Conservation (phyloP, 768 basidiomycete genomes). For the Trametes villosa region DNA sequence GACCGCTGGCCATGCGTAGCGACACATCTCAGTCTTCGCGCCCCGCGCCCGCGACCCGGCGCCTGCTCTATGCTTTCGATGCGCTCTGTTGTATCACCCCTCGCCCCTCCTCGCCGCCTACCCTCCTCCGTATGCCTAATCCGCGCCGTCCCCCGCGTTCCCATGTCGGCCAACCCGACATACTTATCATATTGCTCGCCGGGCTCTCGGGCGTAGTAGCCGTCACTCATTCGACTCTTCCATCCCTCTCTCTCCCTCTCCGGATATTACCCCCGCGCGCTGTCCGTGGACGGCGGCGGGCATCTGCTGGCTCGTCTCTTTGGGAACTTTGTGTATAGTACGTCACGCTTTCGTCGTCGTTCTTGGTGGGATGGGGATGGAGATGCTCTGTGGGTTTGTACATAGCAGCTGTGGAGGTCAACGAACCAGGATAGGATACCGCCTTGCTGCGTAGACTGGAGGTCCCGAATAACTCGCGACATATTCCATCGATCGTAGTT, state of each 20-base stretch:
- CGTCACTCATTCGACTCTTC: no score
- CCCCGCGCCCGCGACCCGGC: background rate
- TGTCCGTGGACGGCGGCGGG: no score
- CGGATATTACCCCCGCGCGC: background rate
- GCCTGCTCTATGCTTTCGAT: constrained; percentile 5
- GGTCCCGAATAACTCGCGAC: no score
- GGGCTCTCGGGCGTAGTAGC: no score
- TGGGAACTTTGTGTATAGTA: constrained; percentile 15
- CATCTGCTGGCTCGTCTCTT: background rate
- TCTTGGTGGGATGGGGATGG: background rate
- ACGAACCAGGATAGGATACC: no score
- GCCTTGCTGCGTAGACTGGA: no score
- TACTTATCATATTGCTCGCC: no score
- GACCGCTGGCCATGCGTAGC: background rate
- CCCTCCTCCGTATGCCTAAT: no score
- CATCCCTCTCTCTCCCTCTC: no score
- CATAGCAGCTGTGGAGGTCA: no score
- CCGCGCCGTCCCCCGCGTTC: background rate
- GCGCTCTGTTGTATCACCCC: constrained; percentile 3
- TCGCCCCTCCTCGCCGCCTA: background rate
- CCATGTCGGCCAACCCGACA: background rate
- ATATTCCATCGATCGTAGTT: no score
- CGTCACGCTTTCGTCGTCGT: background rate
- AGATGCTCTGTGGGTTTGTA: no score
- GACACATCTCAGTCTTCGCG: constrained; percentile 3